Percentiles rank a stretch among this genome's conserved stretches.
Conservation (phyloP, 768 basidiomycete genomes). For the Rhizopogon vinicolor region DNA sequence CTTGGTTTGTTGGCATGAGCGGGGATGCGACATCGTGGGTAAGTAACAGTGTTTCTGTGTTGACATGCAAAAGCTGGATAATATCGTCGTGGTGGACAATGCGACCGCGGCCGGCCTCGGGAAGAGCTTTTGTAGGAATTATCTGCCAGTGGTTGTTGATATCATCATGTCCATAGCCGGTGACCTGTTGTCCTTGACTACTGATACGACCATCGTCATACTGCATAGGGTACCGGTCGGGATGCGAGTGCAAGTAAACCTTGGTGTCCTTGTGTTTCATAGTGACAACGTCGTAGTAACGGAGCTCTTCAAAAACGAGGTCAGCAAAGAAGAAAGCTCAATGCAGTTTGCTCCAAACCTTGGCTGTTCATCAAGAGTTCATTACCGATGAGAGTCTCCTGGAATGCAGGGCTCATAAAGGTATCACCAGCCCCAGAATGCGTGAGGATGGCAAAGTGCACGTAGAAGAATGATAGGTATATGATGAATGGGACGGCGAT, state of each 20-base stretch:
- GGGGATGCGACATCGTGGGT: conserved; percentile 98
- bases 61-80: conserved; percentile 84
- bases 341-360: conserved; percentile 46
- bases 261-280: conserved; percentile 92
- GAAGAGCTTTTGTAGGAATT: conserved; percentile 91
- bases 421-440: conserved; percentile 89
- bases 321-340: background rate
- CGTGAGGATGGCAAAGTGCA: conserved; percentile 87
- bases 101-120: conserved; percentile 89
- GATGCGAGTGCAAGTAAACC: conserved; percentile 90
- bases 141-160: conserved; percentile 96
- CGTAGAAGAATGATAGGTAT: conserved; percentile 93
- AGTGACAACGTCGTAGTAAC: conserved; percentile 85
- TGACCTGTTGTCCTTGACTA: conserved; percentile 95
- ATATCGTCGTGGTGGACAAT: conserved; percentile 88
- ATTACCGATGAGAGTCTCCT: conserved; percentile 90
- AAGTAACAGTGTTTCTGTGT: conserved; percentile 76
- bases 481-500: conserved; percentile 86
- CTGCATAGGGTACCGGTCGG: conserved; percentile 84
- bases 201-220: conserved; percentile 96
- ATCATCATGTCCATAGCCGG: conserved; percentile 92
- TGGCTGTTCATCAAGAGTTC: conserved; percentile 89
- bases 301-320: conserved; percentile 63
- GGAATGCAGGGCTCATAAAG: conserved; percentile 98
- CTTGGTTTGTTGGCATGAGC: conserved; percentile 96